Conservation (phyloP, 2,329 filamentous ascomycete species). For the Mollisia scopiformis region DNA sequence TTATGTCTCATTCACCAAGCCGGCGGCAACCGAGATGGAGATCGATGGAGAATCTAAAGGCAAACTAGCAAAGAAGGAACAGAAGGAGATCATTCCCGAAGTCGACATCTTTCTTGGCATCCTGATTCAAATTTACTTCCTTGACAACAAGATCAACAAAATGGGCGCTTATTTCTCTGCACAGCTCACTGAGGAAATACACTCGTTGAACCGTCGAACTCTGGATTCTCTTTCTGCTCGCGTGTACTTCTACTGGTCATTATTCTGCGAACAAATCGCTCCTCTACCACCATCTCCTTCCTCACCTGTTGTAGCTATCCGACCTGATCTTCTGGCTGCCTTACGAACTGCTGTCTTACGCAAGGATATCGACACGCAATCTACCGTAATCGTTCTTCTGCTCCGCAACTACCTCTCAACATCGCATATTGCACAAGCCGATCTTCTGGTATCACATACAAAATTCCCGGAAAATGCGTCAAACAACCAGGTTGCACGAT, state of each 20-base stretch:
- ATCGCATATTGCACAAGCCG: constrained; percentile 95
- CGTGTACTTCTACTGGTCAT: constrained; percentile 96
- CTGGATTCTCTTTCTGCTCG: constrained; percentile 92
- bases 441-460: constrained; percentile 93
- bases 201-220: constrained; percentile 88
- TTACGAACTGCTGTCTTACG: constrained; percentile 93
- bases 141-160: constrained; percentile 81
- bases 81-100: constrained; percentile 82
- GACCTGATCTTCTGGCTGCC: constrained; percentile 83
- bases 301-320: constrained; percentile 84
- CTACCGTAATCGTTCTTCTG: constrained; percentile 90
- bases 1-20: constrained; percentile 62
- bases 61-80: constrained; percentile 62
- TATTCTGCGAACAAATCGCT: constrained; percentile 90
- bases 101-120: constrained; percentile 89
- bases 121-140: constrained; percentile 83
- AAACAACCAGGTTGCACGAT: constrained; percentile 97
- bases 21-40: constrained; percentile 69
- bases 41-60: constrained; percentile 67
- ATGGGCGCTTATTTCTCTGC: constrained; percentile 84
- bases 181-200: constrained; percentile 81
- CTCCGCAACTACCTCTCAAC: constrained; percentile 95
- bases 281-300: constrained; percentile 87
- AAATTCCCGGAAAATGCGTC: constrained; percentile 92
- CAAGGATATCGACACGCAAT: constrained; percentile 97